Base-by-base conservation (phyloP, 441 rosid genomes). In the Metrosideros polymorpha region DNA sequence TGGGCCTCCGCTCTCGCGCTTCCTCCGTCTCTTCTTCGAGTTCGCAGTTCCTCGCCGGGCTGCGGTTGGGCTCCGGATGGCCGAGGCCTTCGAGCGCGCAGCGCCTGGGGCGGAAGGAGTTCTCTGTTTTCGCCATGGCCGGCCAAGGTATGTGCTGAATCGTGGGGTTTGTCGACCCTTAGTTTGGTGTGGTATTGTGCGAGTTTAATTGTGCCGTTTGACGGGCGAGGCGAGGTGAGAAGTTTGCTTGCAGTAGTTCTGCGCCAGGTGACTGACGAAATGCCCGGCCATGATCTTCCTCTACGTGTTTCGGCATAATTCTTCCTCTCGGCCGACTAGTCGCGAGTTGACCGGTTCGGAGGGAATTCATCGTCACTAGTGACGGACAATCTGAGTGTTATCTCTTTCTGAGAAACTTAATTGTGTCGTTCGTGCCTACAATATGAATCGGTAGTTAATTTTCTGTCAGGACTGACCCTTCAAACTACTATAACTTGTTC, bases 111-210 rank as follows among this genome's bases (percentile, higher is more conserved):
- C 91, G 90, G 87, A 92, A 93, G 86, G 92, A 90, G 50, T 92
- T 95, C 90, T 91, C 96, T 53, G 96, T 96, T 89, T 92, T 91
- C 85, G 98, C 99, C 56, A 90, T 91, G 91, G 93, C 95, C 5
- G 89, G 90, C 84, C 98, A 94, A 76, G 98, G 99, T 90, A 82
- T 90, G 53, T 86, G 30, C 54, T 22, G 84, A 51, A 19, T 83
- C 4, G 50, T 54, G 63, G 66, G n/a, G n/a, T n/a, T n/a, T 43
- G 3, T 83, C 76, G 53, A 14, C 79, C 27, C 7, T 42, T 47
- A 1, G 27, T 17, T 24, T 59, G 18, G 66, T 54, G 77, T 82
- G 32, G 53, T 45, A 82, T n/a, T 51, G 61, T 89, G 84, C 53
- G 49, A 29, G n/a, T 71, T 82, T 86, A 57, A 22, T 53, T 84